phyloP scores from a whole-genome alignment of 306 rosid genomes.

The Mucuna pruriens region DNA sequence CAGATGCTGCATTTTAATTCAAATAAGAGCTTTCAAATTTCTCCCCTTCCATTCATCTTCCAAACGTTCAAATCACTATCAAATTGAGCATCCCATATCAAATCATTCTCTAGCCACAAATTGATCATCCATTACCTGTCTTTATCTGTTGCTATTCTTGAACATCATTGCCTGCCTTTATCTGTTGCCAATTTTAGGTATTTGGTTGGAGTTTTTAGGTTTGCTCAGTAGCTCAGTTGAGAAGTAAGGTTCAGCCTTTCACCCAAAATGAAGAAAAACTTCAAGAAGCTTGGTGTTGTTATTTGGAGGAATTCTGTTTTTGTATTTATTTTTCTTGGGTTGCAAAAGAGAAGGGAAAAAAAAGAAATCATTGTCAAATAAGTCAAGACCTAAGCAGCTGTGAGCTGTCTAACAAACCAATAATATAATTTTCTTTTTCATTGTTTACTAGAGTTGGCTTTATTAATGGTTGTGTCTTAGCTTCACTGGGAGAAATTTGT shows the following conservation, averaged over 20 bases:
- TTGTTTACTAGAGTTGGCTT: conserved; percentile 4
- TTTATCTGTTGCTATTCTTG: not conserved
- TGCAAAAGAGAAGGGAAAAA: not conserved
- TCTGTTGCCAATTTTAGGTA: not conserved
- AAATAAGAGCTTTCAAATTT: not conserved
- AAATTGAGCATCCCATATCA: not conserved
- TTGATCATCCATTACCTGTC: not conserved
- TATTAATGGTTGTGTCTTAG: not conserved
- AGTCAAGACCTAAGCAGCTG: not conserved
- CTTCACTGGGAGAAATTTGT: conserved; percentile 17
- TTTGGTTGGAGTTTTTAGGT: not conserved
- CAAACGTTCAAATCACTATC: not conserved
- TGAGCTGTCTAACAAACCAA: not conserved
- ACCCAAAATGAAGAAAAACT: conserved; percentile 25
- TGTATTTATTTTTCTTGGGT: not conserved
- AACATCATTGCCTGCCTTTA: not conserved
- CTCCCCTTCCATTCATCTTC: not conserved
- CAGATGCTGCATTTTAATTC: not conserved
- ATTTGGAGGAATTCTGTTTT: conserved; percentile 7
- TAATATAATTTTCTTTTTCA: not conserved
- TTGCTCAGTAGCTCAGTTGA: not conserved
- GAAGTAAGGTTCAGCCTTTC: conserved; percentile 15
- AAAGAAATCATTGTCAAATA: not conserved
- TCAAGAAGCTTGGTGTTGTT: not conserved
- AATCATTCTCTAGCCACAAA: not conserved